phyloP scores from a whole-genome alignment of 208 protist genomes.

The Trypanosoma mega region DNA sequence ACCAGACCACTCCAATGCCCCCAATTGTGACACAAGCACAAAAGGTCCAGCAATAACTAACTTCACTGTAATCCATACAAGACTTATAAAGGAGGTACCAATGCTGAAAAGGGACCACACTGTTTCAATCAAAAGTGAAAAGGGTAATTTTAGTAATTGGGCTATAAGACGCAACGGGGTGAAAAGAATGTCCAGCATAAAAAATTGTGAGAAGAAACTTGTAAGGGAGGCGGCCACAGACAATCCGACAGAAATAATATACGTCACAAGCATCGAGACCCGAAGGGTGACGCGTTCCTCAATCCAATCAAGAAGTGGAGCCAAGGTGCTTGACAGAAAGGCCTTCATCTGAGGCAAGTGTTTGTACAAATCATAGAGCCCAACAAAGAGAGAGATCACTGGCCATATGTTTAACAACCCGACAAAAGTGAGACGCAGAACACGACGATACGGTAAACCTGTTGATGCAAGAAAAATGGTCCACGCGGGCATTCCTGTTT shows the following conservation, averaged over 20 bases:
- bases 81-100: conserved; percentile 31
- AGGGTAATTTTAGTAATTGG: conserved; percentile 40
- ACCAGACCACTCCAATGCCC: conserved; percentile 27
- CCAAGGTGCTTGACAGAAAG: conserved; percentile 56
- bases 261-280: conserved; percentile 72
- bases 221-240: conserved; percentile 53
- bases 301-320: conserved; percentile 57
- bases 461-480: conserved; percentile 57
- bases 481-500: conserved; percentile 82
- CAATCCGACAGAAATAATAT: conserved; percentile 64
- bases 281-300: conserved; percentile 68
- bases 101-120: conserved; percentile 36
- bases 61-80: conserved; percentile 43
- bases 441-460: conserved; percentile 61
- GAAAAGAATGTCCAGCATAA: conserved; percentile 44
- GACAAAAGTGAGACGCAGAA: conserved; percentile 58
- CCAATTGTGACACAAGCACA: conserved; percentile 42
- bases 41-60: conserved; percentile 54
- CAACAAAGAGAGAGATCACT: conserved; percentile 67
- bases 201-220: conserved; percentile 62
- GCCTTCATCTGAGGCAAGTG: conserved; percentile 72
- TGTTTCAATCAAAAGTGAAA: conserved; percentile 46
- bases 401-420: conserved; percentile 68
- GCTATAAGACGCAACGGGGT: conserved; percentile 21
- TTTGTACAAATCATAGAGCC: conserved; percentile 83